phyloP scores from a whole-genome alignment of 2,329 filamentous ascomycete genomes.

The Colletotrichum salicis region DNA sequence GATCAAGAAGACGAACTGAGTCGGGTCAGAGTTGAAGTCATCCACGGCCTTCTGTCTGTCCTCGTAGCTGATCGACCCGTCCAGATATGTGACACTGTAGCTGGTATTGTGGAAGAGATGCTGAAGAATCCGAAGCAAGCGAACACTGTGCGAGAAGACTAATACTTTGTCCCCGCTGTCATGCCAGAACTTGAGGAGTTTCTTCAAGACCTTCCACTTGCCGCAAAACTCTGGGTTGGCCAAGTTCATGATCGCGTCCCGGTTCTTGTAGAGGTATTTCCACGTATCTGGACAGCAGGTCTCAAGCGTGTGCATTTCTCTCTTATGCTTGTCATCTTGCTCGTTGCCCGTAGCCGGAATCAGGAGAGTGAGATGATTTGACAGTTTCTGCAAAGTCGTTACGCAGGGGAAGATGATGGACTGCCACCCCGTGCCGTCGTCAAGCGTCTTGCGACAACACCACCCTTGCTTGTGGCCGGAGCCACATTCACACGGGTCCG shows the following conservation, averaged over 20 bases:
- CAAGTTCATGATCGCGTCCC: slow-evolving; percentile 82
- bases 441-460: slow-evolving; percentile 76
- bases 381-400: slow-evolving; percentile 83
- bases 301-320: slow-evolving; percentile 79
- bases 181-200: slow-evolving; percentile 90
- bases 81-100: slow-evolving; percentile 91
- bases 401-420: slow-evolving; percentile 87
- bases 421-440: slow-evolving; percentile 75
- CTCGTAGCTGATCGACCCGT: slow-evolving; percentile 84
- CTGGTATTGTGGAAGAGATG: slow-evolving; percentile 87
- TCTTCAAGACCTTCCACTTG: slow-evolving; percentile 93
- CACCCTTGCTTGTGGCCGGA: slow-evolving; percentile 79
- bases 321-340: slow-evolving; percentile 76
- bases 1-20: slow-evolving; percentile 94
- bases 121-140: slow-evolving; percentile 83
- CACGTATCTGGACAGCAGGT: slow-evolving; percentile 80
- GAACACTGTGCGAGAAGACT: slow-evolving; percentile 92
- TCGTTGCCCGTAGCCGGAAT: slow-evolving; percentile 74
- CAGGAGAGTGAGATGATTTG: slow-evolving; percentile 91
- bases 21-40: slow-evolving; percentile 88
- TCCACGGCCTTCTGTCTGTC: slow-evolving; percentile 86
- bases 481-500: slow-evolving; percentile 75
- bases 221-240: slow-evolving; percentile 93
- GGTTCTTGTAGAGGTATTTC: slow-evolving; percentile 76
- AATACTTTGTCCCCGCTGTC: slow-evolving; percentile 91